Base-by-base conservation (phyloP, 2,329 filamentous ascomycete genomes). In the Dothideomycetes sp. region DNA sequence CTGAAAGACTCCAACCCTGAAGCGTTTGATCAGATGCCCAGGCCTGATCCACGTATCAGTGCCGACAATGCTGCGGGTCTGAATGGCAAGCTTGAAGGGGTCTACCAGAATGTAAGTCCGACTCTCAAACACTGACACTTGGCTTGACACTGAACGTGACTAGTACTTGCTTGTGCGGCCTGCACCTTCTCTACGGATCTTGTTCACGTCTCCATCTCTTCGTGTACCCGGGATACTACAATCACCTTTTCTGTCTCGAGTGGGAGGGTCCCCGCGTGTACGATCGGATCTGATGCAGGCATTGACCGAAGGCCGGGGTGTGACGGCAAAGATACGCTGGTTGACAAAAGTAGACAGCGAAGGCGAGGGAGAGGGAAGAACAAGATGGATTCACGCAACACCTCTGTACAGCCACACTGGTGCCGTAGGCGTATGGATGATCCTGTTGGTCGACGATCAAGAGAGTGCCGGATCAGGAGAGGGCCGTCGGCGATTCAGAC, bases 361-460 rank as follows among this genome's bases (percentile, higher is more conserved):
- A 22, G 54, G 53, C 7, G 56, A 59, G 39, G 69, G 66, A 30
- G 65, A 75, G 37, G 81, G 81, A 0, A 69, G 79, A 14, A 70
- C 72, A 36, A 70, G 81, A 32, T 87, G 82, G 81, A 81, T 87
- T 31, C 82, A 87, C 55, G 83, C 80, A 52, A 87, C 82, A 16
- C 82, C 83, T 3, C 61, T 87, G 3, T 59, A 83, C 3, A 81
- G 80, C 3, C 69, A 69, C 31, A 78, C 78, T 46, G 77, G 79
- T 2, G 65, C 72, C 3, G 75, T 87, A 0, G 83, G 83, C 12
- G 81, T 85, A 0, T 87, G 82, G 82, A 83, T 87, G 78, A 68
- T 86, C 4, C 70, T 86, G 1, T 67, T 87, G 11, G 75, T 84
- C 3, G 79, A 85, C 45, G 77, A 82, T 34, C 7, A 27, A 27